Evolutionary conservation across 371 early-diverging fungal species (phyloP), one percentile per base, ranked within the genome.

Genomic region (Catenaria anguillulae): DNA sequence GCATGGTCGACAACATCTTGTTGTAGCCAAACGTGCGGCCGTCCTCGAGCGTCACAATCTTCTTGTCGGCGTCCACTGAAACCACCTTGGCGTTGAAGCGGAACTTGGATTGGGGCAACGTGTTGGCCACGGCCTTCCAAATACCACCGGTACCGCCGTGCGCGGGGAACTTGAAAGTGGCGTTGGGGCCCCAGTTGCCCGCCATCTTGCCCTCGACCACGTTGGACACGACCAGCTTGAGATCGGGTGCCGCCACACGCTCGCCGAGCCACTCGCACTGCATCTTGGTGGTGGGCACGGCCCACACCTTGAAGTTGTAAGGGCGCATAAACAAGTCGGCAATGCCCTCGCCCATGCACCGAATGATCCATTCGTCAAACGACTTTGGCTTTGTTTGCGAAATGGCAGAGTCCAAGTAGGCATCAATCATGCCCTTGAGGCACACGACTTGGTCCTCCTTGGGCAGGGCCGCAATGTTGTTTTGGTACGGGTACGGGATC

Each of bases 291-390:
- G 70, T 59, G 33, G 62, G 63, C 36, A 70, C 63, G 12, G 70
- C 67, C 70, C 70, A 70, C 10, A 70, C 70, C 60, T 70, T 70
- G 62, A 67, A 67, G 65, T 70, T 70, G 65, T 70, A 70, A 13
- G 70, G 70, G 29, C 70, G 55, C 70, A 70, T 70, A 56, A 70
- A 70, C 60, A 70, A 34, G 46, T 70, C 67, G 24, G 70, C 70
- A 33, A 70, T 65, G n/a, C 70, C 70, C 33, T 65, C 65, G 26
- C 58, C 70, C 70, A 70, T 67, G 62, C 63, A 67, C 15, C 70
- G 58, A 26, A 70, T 63, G 50, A 70, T 70, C 70, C 67, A 67
- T 54, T 70, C 70, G 62, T 70, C 70, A 63, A 70, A 70, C 40
- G 67, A 61, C 54, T 64, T 67, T 29, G 56, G 33, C 42, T 60